Base-by-base conservation (phyloP, 306 rosid species). In the Rosa multiflora region DNA sequence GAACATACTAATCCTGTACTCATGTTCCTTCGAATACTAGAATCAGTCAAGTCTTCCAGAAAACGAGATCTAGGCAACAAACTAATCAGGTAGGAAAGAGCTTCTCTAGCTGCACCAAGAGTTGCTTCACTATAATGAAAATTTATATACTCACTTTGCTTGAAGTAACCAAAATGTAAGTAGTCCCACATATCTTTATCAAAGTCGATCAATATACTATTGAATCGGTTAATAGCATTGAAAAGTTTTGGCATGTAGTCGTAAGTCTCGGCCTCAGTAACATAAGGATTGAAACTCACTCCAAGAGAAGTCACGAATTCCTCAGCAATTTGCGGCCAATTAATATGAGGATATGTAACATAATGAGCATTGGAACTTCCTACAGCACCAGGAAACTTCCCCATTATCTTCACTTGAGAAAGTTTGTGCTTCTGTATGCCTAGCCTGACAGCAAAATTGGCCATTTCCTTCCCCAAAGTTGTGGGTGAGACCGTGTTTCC, bases 401-500 rank as follows among this genome's bases (percentile, higher is more conserved):
- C 97, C 89, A 89, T 83, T 43, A 94, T 83, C 82, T 89, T 87
- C 80, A 90, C 87, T 83, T 83, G 81, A 73, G 93, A 86, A 35
- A 89, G 70, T 69, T 84, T 90, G 78, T 79, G 85, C 82, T 88
- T 90, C 83, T 92, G 91, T 85, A 88, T 83, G 81, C 94, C 81
- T 82, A 94, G 80, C 75, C 97, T 89, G 82, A 86, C 85, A 39
- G 97, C 94, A 89, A 93, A 94, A 69, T 89, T 91, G 0, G 96
- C 96, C 91, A 94, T 90, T 92, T 94, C 98, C 89, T 94, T 92
- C 75, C 98, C 98, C 85, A 92, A 73, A 77, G 97, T 93, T 78
- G 98, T 87, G 18, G 97, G 97, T 59, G 98, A 90, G 68, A 97
- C 98, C 67, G 95, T 91, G 97, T 91, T 95, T 51, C 98, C 98